Conservation (phyloP, 176 grass and related monocot genomes). For the Cenchrus americanus region DNA sequence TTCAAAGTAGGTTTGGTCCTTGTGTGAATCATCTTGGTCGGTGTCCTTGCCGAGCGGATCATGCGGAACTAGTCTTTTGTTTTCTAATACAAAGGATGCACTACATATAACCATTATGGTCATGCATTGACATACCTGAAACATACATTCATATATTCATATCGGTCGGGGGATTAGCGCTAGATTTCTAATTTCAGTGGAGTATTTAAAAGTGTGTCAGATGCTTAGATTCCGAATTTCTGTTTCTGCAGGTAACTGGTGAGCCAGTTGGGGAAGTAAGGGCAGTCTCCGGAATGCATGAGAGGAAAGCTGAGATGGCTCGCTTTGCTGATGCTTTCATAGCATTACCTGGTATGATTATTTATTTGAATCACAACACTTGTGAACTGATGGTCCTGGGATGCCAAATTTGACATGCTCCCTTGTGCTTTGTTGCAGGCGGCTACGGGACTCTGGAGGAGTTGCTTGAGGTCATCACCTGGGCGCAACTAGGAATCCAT, state of each 20-base stretch:
- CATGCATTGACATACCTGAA: neutral
- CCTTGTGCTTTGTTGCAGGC: constrained; percentile 50
- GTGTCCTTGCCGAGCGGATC: constrained; percentile 15
- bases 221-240: constrained; percentile 3
- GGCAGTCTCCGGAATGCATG: constrained; percentile 92
- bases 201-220: neutral
- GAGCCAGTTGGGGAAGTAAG: constrained; percentile 86
- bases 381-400: neutral
- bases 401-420: constrained; percentile 26
- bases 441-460: constrained; percentile 94
- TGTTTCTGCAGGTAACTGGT: constrained; percentile 69
- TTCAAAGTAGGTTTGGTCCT: constrained; percentile 15
- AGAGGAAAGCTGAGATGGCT: constrained; percentile 93
- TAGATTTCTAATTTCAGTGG: constrained; percentile 28
- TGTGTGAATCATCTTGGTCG: neutral
- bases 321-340: constrained; percentile 93
- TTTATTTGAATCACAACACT: neutral
- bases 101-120: neutral
- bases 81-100: constrained; percentile 16
- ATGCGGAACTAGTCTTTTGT: constrained; percentile 24
- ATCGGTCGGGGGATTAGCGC: neutral
- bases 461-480: constrained; percentile 86
- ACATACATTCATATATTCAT: neutral
- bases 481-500: constrained; percentile 95
- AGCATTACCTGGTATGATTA: constrained; percentile 75